Evolutionary conservation across 176 grass and related monocot species (phyloP), one percentile per base, ranked within the genome.

Genomic region (Carex parvula): DNA sequence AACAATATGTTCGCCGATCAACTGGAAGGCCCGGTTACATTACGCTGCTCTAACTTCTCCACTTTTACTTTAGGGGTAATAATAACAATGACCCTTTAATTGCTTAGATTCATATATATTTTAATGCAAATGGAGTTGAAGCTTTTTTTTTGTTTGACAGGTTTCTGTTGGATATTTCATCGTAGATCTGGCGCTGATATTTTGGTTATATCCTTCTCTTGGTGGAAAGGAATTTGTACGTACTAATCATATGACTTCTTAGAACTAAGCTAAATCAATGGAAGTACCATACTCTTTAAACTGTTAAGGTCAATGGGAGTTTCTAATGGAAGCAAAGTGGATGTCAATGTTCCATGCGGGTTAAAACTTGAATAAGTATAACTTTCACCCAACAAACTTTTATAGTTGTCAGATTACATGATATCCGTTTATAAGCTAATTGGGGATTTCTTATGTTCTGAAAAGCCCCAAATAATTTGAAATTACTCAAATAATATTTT

Each of bases 211-310:
- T 88, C 97, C 97, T 89, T 89, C 88, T 39, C 90, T 99, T 85
- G 93, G 97, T 53, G 97, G 97, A 85, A 87, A 91, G 81, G 97
- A 99, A 86, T 99, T 95, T 88, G 97, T 99, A 91, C 89, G 93
- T 92, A 86, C 50, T 60, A 21, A 89, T 77, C 32, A 71, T 62
- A 22, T 75, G 44, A 54, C 21, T 62, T 64, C 44, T 50, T 72
- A 42, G 29, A 44, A n/a, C 55, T 70, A 68, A 29, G 20, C 33
- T 46, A n/a, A 66, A 73, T 5, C 11, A 82, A 30, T 72, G 3
- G 14, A 26, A 55, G 15, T 78, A 33, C 48, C 14, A 0, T 39
- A 15, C 33, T n/a, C 20, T 56, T 17, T 78, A 33, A 57, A 78
- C 24, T 78, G 68, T 71, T 42, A 71, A 18, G 11, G 3, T 21